These are phyloP conservation scores for Punica granatum DNA, from an alignment of 345 rosid species.

Conservation along the genomic window DNA sequence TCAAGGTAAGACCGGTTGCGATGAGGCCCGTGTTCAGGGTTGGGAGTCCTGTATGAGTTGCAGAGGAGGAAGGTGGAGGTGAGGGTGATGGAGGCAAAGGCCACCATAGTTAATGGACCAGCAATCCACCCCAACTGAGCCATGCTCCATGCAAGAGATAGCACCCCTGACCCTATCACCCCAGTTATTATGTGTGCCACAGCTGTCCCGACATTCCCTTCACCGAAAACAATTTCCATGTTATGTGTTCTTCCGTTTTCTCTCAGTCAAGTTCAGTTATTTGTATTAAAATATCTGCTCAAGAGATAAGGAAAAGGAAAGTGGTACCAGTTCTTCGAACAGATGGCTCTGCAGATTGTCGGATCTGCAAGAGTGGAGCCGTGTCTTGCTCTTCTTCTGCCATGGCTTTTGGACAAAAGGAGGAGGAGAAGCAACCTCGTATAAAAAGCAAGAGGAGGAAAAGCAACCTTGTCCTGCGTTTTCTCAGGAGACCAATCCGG, in stretches of 20 bases:
- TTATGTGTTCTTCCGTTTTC: no score
- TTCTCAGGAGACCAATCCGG: no score
- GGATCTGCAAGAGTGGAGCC: neutral
- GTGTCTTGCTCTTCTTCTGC: no score
- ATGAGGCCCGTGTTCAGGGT: conserved; percentile 23
- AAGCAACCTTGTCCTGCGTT: no score
- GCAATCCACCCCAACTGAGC: conserved; percentile 63
- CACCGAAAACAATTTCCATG: neutral
- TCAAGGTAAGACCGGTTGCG: conserved; percentile 28
- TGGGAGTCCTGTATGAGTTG: conserved; percentile 41
- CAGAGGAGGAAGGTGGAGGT: conserved; percentile 36
- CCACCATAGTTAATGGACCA: conserved; percentile 33
- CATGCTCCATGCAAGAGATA: conserved; percentile 45
- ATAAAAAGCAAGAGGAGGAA: no score
- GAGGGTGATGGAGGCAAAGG: conserved; percentile 36
- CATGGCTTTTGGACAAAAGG: no score
- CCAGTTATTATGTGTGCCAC: conserved; percentile 36
- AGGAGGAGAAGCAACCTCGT: no score
- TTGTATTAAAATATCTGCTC: neutral
- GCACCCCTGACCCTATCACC: conserved; percentile 38
- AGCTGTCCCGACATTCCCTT: conserved; percentile 45
- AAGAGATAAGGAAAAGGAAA: neutral
- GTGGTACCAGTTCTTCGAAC: neutral
- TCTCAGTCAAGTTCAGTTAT: neutral
- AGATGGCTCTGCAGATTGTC: neutral